Evolutionary conservation across 2,329 filamentous ascomycete genomes (phyloP), one percentile per base, ranked within the genome.

Genomic region (Fusarium buxicola): DNA sequence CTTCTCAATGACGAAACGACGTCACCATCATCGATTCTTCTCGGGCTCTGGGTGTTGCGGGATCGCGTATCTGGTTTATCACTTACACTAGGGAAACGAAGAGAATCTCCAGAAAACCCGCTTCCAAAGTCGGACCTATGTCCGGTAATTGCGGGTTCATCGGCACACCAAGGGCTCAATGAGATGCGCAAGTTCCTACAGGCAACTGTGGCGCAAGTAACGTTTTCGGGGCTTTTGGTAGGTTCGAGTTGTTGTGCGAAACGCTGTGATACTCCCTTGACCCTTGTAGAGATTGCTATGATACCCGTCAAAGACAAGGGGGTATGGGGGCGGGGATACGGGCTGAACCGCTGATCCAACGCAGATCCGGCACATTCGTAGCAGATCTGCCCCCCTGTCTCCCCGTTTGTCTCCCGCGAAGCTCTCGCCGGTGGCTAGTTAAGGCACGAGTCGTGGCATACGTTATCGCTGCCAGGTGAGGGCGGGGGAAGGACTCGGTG

Each of bases 251-350:
- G 32, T 46, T 46, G 35, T 28, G 52, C 45, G 28, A 50, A 41
- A 50, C 36, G 15, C 8, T 24, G 35, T 36, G 44, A 34, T 50
- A 49, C 52, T 40, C 39, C 39, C 49, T 60, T 49, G 55, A 60
- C 43, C 58, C 58, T 35, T 54, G 58, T 44, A 28, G 38, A 47
- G 43, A 40, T 60, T 48, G 25, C 31, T 30, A 46, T 55, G 44
- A 34, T 30, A 28, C 41, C 50, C 36, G 43, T 55, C 32, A 34
- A 28, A 49, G 43, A 43, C 55, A 35, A 36, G 44, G 35, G 41
- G 36, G 25, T 18, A 39, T 32, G 34, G 27, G 30, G 21, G 32
- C 10, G 48, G 40, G 38, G 45, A 30, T 12, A 10, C 46, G 41
- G 45, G 9, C 21, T 35, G 11, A 28, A 41, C 25, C 45, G 34